A percentile compares a stretch with the other conserved stretches of the same genome.
Conservation (phyloP, 139 green algal genomes). For the Chlamydomonas sp. region DNA sequence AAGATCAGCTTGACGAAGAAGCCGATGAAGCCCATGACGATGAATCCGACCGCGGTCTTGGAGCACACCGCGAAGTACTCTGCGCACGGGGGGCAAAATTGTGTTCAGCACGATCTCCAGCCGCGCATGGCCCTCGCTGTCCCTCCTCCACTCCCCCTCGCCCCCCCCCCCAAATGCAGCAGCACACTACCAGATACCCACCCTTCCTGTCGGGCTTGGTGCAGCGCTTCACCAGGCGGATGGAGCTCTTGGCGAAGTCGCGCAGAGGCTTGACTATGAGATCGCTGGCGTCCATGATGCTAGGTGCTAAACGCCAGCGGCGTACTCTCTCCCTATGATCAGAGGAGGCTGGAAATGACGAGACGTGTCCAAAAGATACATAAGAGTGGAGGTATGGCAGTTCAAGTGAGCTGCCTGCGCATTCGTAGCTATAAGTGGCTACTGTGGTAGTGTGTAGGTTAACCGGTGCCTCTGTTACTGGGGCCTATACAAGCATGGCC, state of each 20-base stretch:
- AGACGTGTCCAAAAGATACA: too few species aligned
- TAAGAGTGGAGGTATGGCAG: too few species aligned
- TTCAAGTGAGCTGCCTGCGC: too few species aligned
- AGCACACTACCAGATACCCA: conserved; percentile 16
- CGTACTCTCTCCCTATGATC: too few species aligned
- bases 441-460: too few species aligned
- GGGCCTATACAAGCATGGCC: too few species aligned
- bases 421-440: too few species aligned
- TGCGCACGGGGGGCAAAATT: conserved; percentile 40
- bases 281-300: too few species aligned
- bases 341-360: too few species aligned
- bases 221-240: conserved; percentile 84
- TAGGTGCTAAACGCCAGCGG: too few species aligned
- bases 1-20: conserved; percentile 98
- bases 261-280: conserved; percentile 73
- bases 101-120: not conserved
- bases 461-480: too few species aligned
- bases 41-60: conserved; percentile 78
- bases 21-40: conserved; percentile 94
- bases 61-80: conserved; percentile 83
- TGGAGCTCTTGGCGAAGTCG: conserved; percentile 85
- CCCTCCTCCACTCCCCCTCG: too few species aligned
- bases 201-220: conserved; percentile 90
- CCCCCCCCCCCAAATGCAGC: not conserved
- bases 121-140: not conserved